phyloP scores from a whole-genome alignment of 2,329 filamentous ascomycete species.

The Calonectria hongkongensis region DNA sequence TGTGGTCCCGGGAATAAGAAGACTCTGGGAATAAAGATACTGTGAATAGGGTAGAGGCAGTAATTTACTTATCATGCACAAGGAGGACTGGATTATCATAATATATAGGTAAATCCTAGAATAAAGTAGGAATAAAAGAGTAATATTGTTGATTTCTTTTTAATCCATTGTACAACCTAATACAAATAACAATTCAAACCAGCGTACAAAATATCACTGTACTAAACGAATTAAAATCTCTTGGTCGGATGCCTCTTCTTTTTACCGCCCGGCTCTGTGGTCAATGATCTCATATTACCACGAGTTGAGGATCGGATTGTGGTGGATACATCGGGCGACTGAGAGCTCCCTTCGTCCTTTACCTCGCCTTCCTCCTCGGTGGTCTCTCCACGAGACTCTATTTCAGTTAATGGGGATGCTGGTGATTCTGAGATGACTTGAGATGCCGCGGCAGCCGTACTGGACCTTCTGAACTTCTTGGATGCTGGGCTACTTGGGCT shows the following conservation, averaged over 20 bases:
- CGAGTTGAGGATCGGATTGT: conserved; percentile 16
- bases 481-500: neutral
- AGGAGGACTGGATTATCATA: too few relatives aligned
- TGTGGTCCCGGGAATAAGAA: too few relatives aligned
- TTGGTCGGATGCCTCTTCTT: conserved; percentile 28
- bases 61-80: too few relatives aligned
- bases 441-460: neutral
- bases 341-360: neutral
- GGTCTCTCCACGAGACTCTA: conserved; percentile 20
- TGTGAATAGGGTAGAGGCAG: too few relatives aligned
- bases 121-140: too few relatives aligned
- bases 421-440: neutral
- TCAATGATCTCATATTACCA: conserved; percentile 29
- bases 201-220: too few relatives aligned
- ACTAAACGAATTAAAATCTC: conserved; percentile 21
- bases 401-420: conserved; percentile 6
- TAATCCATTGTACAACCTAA: too few relatives aligned
- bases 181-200: too few relatives aligned
- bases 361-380: conserved; percentile 5
- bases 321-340: conserved; percentile 12
- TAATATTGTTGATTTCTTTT: too few relatives aligned
- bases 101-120: too few relatives aligned
- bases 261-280: conserved; percentile 16
- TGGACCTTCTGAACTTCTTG: conserved; percentile 13
- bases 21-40: too few relatives aligned